Percentiles rank a stretch among this genome's conserved stretches.
phyloP scores from a whole-genome alignment of 2,329 filamentous ascomycete genomes.

The Pseudogymnoascus sp. region DNA sequence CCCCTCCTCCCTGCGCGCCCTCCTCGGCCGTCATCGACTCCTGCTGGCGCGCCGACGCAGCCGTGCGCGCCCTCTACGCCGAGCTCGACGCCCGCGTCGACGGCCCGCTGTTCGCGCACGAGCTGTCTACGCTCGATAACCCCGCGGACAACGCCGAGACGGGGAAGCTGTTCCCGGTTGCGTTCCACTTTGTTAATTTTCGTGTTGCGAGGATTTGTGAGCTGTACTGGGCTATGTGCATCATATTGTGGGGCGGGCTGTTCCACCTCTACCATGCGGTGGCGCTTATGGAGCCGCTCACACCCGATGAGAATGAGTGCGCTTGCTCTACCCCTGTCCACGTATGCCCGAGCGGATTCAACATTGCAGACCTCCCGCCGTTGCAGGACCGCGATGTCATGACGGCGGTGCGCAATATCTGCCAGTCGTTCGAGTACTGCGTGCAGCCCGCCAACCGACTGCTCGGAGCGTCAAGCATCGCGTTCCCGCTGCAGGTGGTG shows the following conservation, averaged over 20 bases:
- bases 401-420: constrained; percentile 28
- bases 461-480: constrained; percentile 15
- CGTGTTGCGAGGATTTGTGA: constrained; percentile 26
- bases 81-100: constrained; percentile 19
- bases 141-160: constrained; percentile 12
- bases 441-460: constrained; percentile 22
- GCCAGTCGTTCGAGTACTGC: constrained; percentile 32
- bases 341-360: constrained; percentile 12
- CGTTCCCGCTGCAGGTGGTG: constrained; percentile 24
- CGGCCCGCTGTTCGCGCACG: constrained; percentile 29
- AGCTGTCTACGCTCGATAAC: constrained; percentile 18
- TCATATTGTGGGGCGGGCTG: constrained; percentile 32
- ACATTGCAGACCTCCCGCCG: constrained; percentile 18
- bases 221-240: constrained; percentile 29
- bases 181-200: constrained; percentile 27
- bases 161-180: constrained; percentile 26
- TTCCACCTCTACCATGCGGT: constrained; percentile 28
- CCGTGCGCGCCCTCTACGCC: constrained; percentile 24
- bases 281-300: constrained; percentile 14
- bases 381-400: constrained; percentile 26
- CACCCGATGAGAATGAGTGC: background rate
- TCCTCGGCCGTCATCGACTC: constrained; percentile 19
- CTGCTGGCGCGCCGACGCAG: constrained; percentile 27
- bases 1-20: constrained; percentile 14
- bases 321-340: constrained; percentile 5